Base-by-base conservation (phyloP, 2,329 filamentous ascomycete species). In the Diaporthe humulicola region DNA sequence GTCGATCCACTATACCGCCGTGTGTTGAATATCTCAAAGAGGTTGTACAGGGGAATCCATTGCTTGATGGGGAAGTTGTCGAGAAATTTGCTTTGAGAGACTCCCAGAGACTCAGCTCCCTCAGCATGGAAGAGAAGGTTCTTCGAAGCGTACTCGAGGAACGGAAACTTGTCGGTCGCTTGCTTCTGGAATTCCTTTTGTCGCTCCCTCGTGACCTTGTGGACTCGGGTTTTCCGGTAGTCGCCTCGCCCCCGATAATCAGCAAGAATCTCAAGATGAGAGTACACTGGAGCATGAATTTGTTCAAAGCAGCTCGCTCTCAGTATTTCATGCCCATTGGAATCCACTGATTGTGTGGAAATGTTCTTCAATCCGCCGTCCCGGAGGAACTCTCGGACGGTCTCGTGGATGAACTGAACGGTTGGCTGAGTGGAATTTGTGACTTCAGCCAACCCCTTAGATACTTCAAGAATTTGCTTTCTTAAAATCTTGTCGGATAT, bases 331-430 rank as follows among this genome's bases (percentile, higher is more conserved):
- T 90, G 83, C 28, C 86, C 82, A 50, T 77, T 70, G 0, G 81
- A 79, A 38, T 81, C 71, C 28, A 84, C 84, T 81, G 4, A 67
- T 74, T n/a, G 70, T 75, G 48, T 83, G 73, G 1, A 83, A 0
- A 86, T n/a, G 0, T 79, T 70, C 0, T 64, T 12, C 0, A 85
- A 75, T 0, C 85, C 84, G 0, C 78, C 74, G 1, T 84, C 82
- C 10, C 83, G 30, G 0, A 90, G 80, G 60, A 86, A 89, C 14
- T 89, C 87, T 0, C 83, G 78, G 0, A 89, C 86, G 0, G 88
- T 88, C 76, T 89, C 86, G 52, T 90, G 88, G 7, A 90, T 89
- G 78, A 90, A 90, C 74, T 90, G 88, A 0, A 90, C 85, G 0
- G 77, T 85, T 0, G 78, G 77, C 0, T 33, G 2, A 17, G 80